A percentile compares a stretch with the other conserved stretches of the same genome.
Conservation (phyloP, 2,329 filamentous ascomycete species). For the Alternaria consortialis region DNA sequence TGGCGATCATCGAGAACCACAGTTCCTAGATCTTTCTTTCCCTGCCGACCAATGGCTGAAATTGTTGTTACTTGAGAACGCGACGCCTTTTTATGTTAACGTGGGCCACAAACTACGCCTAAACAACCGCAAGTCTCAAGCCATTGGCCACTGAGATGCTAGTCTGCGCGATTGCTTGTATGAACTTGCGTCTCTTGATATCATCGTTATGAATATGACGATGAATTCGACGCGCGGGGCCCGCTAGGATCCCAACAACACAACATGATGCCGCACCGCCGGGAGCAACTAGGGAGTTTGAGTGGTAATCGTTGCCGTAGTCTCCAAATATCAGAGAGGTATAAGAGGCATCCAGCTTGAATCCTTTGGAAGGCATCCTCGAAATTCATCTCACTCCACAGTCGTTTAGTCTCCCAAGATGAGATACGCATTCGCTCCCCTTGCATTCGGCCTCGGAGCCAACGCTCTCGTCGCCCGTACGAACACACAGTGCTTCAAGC, state of each 20-base stretch:
- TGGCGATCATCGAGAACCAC: constrained; percentile 3
- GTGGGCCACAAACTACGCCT: constrained; percentile 5
- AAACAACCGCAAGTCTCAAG: not conserved
- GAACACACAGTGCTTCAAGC: constrained; percentile 27
- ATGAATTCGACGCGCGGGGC: not conserved
- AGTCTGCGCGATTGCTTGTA: constrained; percentile 12
- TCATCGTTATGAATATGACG: constrained; percentile 23
- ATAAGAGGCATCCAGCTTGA: constrained; percentile 4
- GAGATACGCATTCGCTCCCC: constrained; percentile 33
- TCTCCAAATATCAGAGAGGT: not conserved
- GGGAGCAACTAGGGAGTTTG: constrained; percentile 1
- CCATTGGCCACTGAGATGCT: not conserved
- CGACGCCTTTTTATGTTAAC: constrained; percentile 1
- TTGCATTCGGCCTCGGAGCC: constrained; percentile 33
- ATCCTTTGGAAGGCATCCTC: not conserved
- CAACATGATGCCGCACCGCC: not conserved
- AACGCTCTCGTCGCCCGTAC: constrained; percentile 34
- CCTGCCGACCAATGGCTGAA: constrained; percentile 15
- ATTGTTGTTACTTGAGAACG: constrained; percentile 29
- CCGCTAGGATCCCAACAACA: constrained; percentile 14
- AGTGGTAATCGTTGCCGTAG: constrained; percentile 16
- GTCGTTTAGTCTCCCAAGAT: constrained; percentile 22
- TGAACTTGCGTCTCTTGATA: constrained; percentile 21
- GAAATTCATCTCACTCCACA: constrained; percentile 4
- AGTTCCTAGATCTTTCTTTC: not conserved